Conservation (phyloP, 1,284 basidiomycete genomes). For the Melampsora larici-populina region DNA sequence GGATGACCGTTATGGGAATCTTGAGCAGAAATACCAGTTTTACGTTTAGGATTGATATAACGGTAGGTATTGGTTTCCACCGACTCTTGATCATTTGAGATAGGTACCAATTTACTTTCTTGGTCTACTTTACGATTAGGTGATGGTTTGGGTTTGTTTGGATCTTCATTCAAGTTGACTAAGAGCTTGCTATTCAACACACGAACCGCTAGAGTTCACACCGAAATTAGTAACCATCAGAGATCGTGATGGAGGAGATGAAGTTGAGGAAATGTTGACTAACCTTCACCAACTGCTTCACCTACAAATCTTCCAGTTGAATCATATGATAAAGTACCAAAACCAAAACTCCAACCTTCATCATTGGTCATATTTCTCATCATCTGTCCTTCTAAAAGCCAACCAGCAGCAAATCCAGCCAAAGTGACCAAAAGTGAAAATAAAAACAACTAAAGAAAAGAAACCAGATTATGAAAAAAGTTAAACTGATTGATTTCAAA, state of each 20-base stretch:
- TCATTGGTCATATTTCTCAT: not conserved
- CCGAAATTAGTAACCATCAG: not conserved
- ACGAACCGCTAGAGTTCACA: constrained; percentile 13
- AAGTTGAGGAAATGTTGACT: not conserved
- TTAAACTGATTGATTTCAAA: too few species aligned
- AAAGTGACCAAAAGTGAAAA: constrained; percentile 38
- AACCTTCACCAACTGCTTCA: constrained; percentile 40
- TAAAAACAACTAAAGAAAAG: constrained; percentile 13
- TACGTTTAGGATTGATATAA: constrained; percentile 15
- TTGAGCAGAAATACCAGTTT: not conserved
- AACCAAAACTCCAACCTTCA: not conserved
- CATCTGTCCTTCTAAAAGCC: constrained; percentile 29
- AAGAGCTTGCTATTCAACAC: constrained; percentile 23
- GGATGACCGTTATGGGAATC: not conserved
- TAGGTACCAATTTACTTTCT: constrained; percentile 1
- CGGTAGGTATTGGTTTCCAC: constrained; percentile 26
- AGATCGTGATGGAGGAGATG: not conserved
- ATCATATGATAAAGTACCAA: constrained; percentile 28
- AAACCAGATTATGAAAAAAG: too few species aligned
- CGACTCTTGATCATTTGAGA: not conserved
- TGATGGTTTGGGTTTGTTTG: not conserved
- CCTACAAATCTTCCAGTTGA: constrained; percentile 36
- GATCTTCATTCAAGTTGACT: not conserved
- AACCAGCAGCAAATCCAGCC: constrained; percentile 32
- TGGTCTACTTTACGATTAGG: not conserved